These are phyloP conservation scores for Reticulascus tulasneorum DNA, from an alignment of 2,329 filamentous ascomycete species.

Conservation along the genomic window DNA sequence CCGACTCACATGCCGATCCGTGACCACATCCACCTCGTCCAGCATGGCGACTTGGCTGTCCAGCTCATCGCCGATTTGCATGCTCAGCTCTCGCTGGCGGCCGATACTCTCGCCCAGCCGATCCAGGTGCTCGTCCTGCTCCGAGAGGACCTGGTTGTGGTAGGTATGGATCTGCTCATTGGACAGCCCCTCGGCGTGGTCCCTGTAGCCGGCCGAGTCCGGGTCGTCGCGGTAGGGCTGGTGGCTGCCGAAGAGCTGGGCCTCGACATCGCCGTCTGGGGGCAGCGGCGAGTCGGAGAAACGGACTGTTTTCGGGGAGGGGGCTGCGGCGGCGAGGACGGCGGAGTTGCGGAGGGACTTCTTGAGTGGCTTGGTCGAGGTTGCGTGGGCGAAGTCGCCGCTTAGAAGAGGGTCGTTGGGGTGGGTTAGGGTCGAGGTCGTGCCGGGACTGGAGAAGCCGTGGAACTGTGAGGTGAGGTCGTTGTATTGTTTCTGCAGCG, in stretches of 20 bases:
- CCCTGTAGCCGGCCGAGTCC: slow-evolving; percentile 51
- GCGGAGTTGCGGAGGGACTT: slow-evolving; percentile 23
- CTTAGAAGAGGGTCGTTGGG: slow-evolving; percentile 63
- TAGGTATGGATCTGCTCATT: slow-evolving; percentile 87
- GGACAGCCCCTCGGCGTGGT: slow-evolving; percentile 57
- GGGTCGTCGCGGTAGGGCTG: slow-evolving; percentile 69
- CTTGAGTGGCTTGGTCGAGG: slow-evolving; percentile 31
- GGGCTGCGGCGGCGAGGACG: slow-evolving; percentile 25
- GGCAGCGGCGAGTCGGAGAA: slow-evolving; percentile 65
- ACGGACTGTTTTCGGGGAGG: slow-evolving; percentile 69
- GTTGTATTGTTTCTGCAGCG: slow-evolving; percentile 69
- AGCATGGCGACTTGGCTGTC: slow-evolving; percentile 86
- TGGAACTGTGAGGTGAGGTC: slow-evolving; percentile 80
- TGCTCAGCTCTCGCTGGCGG: slow-evolving; percentile 85
- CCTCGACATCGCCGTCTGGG: slow-evolving; percentile 30
- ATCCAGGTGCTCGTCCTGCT: slow-evolving; percentile 94
- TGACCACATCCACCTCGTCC: slow-evolving; percentile 80
- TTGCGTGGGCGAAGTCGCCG: slow-evolving; percentile 61
- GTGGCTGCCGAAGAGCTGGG: slow-evolving; percentile 39
- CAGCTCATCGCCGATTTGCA: slow-evolving; percentile 94
- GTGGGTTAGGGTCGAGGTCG: slow-evolving; percentile 48
- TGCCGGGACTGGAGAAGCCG: slow-evolving; percentile 52
- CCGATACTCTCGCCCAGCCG: slow-evolving; percentile 79
- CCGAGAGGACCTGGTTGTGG: slow-evolving; percentile 73
- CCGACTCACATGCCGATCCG: slow-evolving; percentile 74